A percentile compares a stretch with the other conserved stretches of the same genome.
phyloP scores from a whole-genome alignment of 768 basidiomycete genomes.

The Pleurotus pulmonarius region DNA sequence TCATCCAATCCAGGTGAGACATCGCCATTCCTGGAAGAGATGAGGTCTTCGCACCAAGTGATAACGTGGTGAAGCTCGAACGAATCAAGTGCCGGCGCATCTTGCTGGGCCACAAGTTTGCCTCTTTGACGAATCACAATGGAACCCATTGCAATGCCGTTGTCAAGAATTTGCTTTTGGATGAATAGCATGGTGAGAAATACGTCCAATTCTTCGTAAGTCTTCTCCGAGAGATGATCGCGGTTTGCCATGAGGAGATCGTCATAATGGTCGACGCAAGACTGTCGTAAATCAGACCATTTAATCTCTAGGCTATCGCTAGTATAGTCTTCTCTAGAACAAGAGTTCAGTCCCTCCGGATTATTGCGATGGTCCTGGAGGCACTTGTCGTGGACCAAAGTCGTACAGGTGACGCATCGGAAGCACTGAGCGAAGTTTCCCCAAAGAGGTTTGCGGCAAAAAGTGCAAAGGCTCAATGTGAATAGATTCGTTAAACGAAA shows the following conservation, averaged over 20 bases:
- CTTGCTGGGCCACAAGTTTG: constrained; percentile 20
- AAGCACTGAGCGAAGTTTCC: constrained; percentile 61
- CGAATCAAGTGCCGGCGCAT: constrained; percentile 34
- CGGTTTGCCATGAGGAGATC: constrained; percentile 38
- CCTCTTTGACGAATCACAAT: constrained; percentile 46
- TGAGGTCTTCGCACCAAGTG: constrained; percentile 45
- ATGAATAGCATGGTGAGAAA: constrained; percentile 57
- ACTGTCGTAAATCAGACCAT: constrained; percentile 48
- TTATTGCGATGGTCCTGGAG: constrained; percentile 15
- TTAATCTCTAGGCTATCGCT: constrained; percentile 48
- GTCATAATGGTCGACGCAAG: constrained; percentile 51
- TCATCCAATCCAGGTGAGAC: constrained; percentile 47
- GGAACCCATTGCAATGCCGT: constrained; percentile 64
- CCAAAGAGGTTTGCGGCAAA: constrained; percentile 73
- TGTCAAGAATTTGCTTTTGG: constrained; percentile 63
- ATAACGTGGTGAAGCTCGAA: constrained; percentile 62
- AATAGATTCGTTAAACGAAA: constrained; percentile 66
- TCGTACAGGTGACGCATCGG: constrained; percentile 58
- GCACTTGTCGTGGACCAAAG: constrained; percentile 59
- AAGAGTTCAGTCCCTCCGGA: constrained; percentile 29
- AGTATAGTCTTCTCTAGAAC: constrained; percentile 34
- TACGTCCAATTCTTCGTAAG: constrained; percentile 70
- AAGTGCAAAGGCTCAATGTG: constrained; percentile 65
- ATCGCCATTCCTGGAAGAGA: constrained; percentile 36
- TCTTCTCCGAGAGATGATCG: constrained; percentile 41